A percentile compares a stretch with the other conserved stretches of the same genome.
Conservation (phyloP, 148 eudicot species). For the Pharnaceum exiguum region DNA sequence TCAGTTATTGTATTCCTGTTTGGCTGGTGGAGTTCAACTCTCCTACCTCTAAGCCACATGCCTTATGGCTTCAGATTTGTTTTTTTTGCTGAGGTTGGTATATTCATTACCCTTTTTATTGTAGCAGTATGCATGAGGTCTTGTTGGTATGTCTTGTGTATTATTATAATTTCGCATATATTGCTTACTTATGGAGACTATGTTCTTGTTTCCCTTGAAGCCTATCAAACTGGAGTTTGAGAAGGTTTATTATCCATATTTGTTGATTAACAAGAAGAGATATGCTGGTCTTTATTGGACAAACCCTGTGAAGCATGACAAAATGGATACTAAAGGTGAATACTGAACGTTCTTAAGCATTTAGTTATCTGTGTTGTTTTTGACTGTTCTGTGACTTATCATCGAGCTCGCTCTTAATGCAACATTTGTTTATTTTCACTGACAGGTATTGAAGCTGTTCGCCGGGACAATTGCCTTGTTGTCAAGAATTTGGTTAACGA, state of each 20-base stretch:
- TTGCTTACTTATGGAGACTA: neutral
- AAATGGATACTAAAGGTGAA: conserved; percentile 98
- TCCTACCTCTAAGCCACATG: too few species aligned
- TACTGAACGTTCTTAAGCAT: neutral
- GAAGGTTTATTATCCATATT: conserved; percentile 92
- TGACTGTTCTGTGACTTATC: neutral
- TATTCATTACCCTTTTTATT: neutral
- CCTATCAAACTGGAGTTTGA: conserved; percentile 97
- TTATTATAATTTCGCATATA: neutral
- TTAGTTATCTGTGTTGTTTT: neutral
- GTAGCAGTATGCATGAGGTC: neutral
- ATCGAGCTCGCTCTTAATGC: conserved; percentile 4
- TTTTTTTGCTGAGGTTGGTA: too few species aligned
- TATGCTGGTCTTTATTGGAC: conserved; percentile 98
- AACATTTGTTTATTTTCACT: conserved; percentile 13
- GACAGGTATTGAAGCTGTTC: conserved; percentile 93
- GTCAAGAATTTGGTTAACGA: conserved; percentile 92
- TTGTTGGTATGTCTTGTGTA: conserved; percentile 9
- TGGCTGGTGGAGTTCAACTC: too few species aligned
- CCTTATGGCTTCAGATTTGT: too few species aligned
- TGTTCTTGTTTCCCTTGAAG: conserved; percentile 30
- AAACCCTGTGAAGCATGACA: conserved; percentile 77
- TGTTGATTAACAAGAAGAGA: conserved; percentile 95
- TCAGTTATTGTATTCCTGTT: too few species aligned
- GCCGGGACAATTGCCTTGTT: conserved; percentile 92